These are phyloP conservation scores for Capsicum chinense DNA, from an alignment of 257 asterid species.

Conservation along the genomic window DNA sequence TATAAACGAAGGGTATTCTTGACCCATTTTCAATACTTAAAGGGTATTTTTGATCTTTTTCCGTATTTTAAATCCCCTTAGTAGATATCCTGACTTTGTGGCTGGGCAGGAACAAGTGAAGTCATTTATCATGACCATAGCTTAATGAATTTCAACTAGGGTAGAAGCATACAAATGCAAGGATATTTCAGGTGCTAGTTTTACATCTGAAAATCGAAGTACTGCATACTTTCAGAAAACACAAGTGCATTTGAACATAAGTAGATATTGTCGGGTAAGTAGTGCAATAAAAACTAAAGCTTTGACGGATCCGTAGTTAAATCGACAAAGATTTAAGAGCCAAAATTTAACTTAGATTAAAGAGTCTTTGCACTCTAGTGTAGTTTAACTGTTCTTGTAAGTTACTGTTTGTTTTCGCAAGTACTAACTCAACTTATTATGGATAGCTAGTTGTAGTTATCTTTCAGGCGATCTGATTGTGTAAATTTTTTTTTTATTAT, in stretches of 20 bases:
- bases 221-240: conserved; percentile 23
- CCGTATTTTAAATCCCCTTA: neutral
- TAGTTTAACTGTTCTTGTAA: neutral
- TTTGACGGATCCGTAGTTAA: neutral
- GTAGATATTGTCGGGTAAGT: neutral
- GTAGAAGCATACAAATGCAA: conserved; percentile 6
- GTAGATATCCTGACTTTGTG: neutral
- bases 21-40: no score
- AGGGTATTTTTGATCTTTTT: no score
- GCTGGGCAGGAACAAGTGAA: neutral
- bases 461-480: neutral
- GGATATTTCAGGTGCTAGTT: neutral
- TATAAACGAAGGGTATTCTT: no score
- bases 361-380: neutral
- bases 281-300: neutral
- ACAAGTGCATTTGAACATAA: neutral
- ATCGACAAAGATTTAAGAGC: neutral
- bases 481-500: no score
- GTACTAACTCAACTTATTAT: conserved; percentile 13
- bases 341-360: neutral
- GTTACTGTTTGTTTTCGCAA: neutral
- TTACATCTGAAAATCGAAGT: neutral
- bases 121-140: neutral
- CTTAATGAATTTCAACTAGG: neutral
- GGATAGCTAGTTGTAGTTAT: neutral